Conservation (phyloP, 257 asterid genomes). For the Primulina eburnea region DNA sequence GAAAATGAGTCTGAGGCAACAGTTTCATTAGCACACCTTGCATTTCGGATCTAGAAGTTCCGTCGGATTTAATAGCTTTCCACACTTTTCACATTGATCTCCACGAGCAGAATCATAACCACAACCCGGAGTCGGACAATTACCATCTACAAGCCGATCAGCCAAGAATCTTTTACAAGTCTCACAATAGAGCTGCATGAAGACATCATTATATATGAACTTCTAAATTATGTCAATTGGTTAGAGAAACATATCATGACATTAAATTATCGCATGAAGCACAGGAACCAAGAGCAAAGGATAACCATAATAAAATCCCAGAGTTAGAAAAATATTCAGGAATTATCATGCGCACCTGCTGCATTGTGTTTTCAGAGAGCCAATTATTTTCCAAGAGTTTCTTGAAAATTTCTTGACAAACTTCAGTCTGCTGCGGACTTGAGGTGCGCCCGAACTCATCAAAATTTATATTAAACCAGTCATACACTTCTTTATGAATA, state of each 20-base stretch:
- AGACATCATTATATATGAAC: constrained; percentile 7
- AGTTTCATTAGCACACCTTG: constrained; percentile 51
- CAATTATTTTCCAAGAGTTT: constrained; percentile 65
- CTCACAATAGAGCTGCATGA: constrained; percentile 67
- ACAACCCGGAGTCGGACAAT: constrained; percentile 79
- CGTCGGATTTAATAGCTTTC: constrained; percentile 86
- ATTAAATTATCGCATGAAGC: constrained; percentile 8
- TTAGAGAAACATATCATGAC: not conserved
- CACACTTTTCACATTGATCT: constrained; percentile 90
- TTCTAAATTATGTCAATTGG: constrained; percentile 2
- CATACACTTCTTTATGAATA: constrained; percentile 70
- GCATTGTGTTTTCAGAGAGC: constrained; percentile 78
- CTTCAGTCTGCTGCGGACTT: constrained; percentile 81
- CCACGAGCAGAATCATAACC: constrained; percentile 88
- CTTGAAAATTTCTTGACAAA: constrained; percentile 81
- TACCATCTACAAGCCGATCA: constrained; percentile 87
- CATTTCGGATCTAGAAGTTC: constrained; percentile 81
- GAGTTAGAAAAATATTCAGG: not conserved
- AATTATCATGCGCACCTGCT: constrained; percentile 52
- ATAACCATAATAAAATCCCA: constrained; percentile 11
- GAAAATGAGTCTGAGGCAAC: constrained; percentile 7
- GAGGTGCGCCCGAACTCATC: constrained; percentile 96
- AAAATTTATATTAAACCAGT: constrained; percentile 82
- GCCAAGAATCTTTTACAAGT: constrained; percentile 78
- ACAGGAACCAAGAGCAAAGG: constrained; percentile 1